These are phyloP conservation scores for Neurospora hispaniola DNA, from an alignment of 495 filamentous ascomycete species.

Conservation along the genomic window DNA sequence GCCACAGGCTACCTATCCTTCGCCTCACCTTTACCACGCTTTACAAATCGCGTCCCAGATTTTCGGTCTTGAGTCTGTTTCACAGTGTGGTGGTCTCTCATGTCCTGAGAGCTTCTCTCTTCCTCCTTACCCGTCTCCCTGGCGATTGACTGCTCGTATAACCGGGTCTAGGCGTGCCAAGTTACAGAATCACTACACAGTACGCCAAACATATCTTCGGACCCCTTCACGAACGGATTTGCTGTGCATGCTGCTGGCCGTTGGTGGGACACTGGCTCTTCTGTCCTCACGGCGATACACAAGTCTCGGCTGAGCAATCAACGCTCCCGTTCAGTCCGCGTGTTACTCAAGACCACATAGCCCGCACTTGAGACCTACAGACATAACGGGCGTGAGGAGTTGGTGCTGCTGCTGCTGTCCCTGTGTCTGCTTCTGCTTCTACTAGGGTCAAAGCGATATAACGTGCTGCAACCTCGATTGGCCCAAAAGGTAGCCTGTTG, in stretches of 20 bases:
- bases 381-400: neutral
- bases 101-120: neutral
- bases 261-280: neutral
- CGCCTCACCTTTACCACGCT: neutral
- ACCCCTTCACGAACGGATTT: neutral
- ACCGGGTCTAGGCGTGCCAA: neutral
- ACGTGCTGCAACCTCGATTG: neutral
- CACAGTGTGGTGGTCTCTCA: neutral
- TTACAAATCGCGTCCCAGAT: neutral
- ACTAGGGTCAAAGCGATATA: neutral
- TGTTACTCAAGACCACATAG: neutral
- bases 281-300: neutral
- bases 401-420: neutral
- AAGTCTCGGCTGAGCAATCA: neutral
- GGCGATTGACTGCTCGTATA: neutral
- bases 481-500: neutral
- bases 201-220: neutral
- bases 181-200: neutral
- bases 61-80: neutral
- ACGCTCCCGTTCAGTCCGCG: neutral
- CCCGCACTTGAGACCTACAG: neutral
- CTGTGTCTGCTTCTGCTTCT: neutral
- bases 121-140: neutral
- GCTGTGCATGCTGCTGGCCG: neutral
- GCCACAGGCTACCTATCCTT: neutral